A percentile compares a stretch with the other conserved stretches of the same genome.
Conservation (phyloP, 2,329 filamentous ascomycete genomes). For the Ophiostoma himal-ulmi region DNA sequence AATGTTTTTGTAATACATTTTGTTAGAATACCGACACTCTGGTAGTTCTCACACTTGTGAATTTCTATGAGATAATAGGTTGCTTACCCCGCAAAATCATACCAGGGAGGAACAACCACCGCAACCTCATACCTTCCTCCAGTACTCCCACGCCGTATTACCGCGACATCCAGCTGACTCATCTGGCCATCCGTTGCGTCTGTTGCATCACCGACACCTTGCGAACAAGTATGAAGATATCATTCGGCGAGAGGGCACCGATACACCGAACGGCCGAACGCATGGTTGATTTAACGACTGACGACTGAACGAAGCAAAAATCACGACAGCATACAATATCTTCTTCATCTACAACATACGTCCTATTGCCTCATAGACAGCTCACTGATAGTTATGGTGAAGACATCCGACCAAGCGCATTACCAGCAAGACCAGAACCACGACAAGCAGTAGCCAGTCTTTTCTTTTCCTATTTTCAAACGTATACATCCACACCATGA, state of each 20-base stretch:
- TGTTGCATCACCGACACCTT: neutral
- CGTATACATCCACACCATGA: slow-evolving; percentile 18
- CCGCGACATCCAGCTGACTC: neutral
- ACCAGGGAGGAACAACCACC: neutral
- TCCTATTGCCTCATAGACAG: neutral
- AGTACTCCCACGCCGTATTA: neutral
- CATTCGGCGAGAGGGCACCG: neutral
- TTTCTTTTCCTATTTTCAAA: no score
- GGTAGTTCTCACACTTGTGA: no score
- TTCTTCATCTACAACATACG: neutral
- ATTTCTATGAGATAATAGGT: slow-evolving; percentile 9
- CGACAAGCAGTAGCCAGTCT: neutral
- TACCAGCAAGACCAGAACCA: neutral
- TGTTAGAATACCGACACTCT: neutral
- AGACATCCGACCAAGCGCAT: neutral
- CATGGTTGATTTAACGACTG: slow-evolving; percentile 10
- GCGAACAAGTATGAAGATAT: neutral
- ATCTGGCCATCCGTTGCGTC: neutral
- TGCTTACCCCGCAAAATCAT: slow-evolving; percentile 9
- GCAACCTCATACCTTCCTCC: neutral
- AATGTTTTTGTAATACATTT: neutral
- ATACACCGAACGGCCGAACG: neutral
- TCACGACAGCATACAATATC: neutral
- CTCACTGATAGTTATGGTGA: neutral
- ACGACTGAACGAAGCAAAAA: neutral